Evolutionary conservation across 345 rosid genomes (phyloP).

Genomic region (Barbarea vulgaris): DNA sequence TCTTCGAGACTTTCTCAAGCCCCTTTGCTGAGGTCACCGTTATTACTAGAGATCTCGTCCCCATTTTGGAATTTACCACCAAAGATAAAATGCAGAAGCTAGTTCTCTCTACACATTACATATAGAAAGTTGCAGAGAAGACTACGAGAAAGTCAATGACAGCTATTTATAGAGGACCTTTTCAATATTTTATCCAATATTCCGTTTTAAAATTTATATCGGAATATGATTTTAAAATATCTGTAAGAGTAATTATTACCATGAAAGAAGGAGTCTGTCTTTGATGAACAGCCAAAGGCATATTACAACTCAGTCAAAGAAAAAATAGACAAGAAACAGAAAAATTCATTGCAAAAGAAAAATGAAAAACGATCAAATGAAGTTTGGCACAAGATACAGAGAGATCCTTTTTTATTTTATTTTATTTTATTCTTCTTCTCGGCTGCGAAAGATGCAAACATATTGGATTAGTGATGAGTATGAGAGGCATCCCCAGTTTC

Average conservation of each 20-base stretch:
- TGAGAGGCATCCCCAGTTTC: conserved; percentile 52
- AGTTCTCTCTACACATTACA: conserved; percentile 4
- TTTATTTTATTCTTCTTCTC: conserved; percentile 38
- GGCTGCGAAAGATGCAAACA: conserved; percentile 21
- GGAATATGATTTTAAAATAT: background rate
- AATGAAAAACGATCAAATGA: conserved; percentile 15
- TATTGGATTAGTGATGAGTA: conserved; percentile 43
- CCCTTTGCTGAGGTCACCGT: conserved; percentile 32
- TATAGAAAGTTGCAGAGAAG: conserved; percentile 34
- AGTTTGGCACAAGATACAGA: conserved; percentile 30
- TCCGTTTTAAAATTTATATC: background rate
- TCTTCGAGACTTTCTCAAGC: conserved; percentile 20
- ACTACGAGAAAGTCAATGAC: conserved; percentile 30
- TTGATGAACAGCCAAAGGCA: conserved; percentile 24
- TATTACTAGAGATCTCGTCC: conserved; percentile 29
- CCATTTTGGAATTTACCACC: background rate
- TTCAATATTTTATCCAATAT: conserved; percentile 14
- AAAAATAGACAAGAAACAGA: background rate
- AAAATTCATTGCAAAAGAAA: conserved; percentile 20
- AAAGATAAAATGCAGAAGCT: conserved; percentile 15
- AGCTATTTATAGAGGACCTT: background rate
- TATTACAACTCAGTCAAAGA: conserved; percentile 20
- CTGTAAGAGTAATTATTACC: conserved; percentile 19
- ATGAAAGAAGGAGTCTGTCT: conserved; percentile 20
- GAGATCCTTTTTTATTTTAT: conserved; percentile 34